Evolutionary conservation across 2,329 filamentous ascomycete species (phyloP), one percentile per base, ranked within the genome.

Genomic region (Arachnomyces sp.): DNA sequence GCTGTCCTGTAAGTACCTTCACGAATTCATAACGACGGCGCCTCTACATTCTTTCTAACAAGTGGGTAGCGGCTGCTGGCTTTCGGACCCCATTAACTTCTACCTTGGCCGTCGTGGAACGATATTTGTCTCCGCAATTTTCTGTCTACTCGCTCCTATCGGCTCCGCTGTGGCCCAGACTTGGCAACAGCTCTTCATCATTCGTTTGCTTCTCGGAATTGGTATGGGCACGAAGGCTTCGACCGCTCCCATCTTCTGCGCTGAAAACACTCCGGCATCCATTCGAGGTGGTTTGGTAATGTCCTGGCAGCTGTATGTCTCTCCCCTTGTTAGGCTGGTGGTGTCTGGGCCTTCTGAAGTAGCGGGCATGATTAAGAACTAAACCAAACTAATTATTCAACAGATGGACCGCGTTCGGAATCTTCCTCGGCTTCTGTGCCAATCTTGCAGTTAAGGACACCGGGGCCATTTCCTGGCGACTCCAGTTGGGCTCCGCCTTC

Each of bases 81-180:
- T 82, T 11, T 80, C 79, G 1, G 81, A 85, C 45, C 78, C 78
- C 1, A 50, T 77, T 9, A 84, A 84, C 51, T 62, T 74, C 31
- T 61, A 61, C 8, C 49, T 78, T 18, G 79, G 78, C 29, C 77
- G 80, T 30, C 74, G 78, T 38, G 77, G 78, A 8, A 74, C 76
- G 34, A 84, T 84, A 44, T 83, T 82, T 53, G 56, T 80, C 34
- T 72, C 73, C 5, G 77, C 74, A 9, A 62, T 80, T 49, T 80
- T 84, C 55, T 82, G 75, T 54, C 65, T 86, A 21, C 72, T 83
- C 55, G 71, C 82, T 2, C 78, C 82, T 2, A 77, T 88, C 46
- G 82, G 80, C n/a, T 78, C 75, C 39, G 83, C 72, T 0, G 51
- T 77, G 12, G 69, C 71, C 7, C 76, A 80, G 47, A 75, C 60